phyloP scores from a whole-genome alignment of 2,329 filamentous ascomycete genomes.

The Fonsecaea nubica region DNA sequence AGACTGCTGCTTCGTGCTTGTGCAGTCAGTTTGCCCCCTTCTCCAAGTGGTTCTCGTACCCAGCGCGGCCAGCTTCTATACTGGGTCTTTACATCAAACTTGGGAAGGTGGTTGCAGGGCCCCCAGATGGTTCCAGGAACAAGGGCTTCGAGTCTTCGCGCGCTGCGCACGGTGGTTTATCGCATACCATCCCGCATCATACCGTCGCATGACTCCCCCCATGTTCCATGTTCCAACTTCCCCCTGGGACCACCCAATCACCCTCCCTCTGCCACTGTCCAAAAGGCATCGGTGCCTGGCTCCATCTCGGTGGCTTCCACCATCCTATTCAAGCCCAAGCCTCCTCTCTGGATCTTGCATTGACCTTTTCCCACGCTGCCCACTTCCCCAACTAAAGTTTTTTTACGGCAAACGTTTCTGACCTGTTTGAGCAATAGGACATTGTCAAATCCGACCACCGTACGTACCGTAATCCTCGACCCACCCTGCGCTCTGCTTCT shows the following conservation, averaged over 20 bases:
- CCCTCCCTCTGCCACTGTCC: not conserved
- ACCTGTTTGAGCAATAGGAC: slow-evolving; percentile 37
- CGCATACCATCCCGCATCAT: slow-evolving; percentile 21
- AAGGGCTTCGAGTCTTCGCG: no score
- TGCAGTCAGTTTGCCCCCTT: no score
- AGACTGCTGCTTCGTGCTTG: slow-evolving; percentile 27
- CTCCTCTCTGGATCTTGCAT: slow-evolving; percentile 25
- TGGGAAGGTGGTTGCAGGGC: not conserved
- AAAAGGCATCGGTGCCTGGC: slow-evolving; percentile 28
- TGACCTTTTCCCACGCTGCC: slow-evolving; percentile 8
- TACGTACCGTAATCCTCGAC: slow-evolving; percentile 38
- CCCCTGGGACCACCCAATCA: slow-evolving; percentile 8
- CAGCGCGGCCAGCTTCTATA: not conserved
- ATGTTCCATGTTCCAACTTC: slow-evolving; percentile 6
- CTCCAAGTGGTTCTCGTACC: not conserved
- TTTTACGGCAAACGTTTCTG: slow-evolving; percentile 25
- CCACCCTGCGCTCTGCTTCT: slow-evolving; percentile 25
- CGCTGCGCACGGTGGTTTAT: not conserved
- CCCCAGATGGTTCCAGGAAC: not conserved
- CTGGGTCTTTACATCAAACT: not conserved
- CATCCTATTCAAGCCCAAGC: slow-evolving; percentile 4
- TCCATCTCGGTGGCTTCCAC: slow-evolving; percentile 22
- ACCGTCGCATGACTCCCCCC: slow-evolving; percentile 24
- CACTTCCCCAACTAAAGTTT: slow-evolving; percentile 18
- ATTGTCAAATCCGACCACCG: slow-evolving; percentile 35